Conservation (phyloP, 176 grass and related monocot species). For the Hyparrhenia diplandra region DNA sequence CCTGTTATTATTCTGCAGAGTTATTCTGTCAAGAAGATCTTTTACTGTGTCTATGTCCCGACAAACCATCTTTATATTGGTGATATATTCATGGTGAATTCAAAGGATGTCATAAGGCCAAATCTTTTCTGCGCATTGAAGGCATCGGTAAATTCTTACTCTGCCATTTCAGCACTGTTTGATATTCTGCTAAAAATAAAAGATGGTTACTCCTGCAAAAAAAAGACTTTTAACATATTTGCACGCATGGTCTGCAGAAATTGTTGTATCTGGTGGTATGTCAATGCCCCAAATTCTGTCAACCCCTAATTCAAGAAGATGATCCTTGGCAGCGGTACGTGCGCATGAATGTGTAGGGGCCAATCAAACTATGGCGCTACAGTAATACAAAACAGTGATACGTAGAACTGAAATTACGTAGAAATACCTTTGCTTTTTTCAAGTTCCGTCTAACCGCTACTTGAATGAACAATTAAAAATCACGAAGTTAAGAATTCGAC, state of each 20-base stretch:
- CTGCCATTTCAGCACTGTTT: not conserved
- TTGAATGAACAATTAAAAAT: too few relatives aligned
- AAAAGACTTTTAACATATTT: not conserved
- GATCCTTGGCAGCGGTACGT: too few relatives aligned
- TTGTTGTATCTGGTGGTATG: conserved; percentile 96
- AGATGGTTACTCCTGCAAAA: not conserved
- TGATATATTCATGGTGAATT: conserved; percentile 93
- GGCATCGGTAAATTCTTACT: conserved; percentile 66
- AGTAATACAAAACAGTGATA: too few relatives aligned
- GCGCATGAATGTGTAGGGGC: too few relatives aligned
- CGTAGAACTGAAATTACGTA: too few relatives aligned
- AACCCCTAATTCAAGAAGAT: conserved; percentile 65
- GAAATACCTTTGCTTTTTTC: too few relatives aligned
- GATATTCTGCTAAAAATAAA: conserved; percentile 3
- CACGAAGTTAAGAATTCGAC: too few relatives aligned
- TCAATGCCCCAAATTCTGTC: conserved; percentile 93
- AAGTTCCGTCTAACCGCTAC: too few relatives aligned
- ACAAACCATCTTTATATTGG: conserved; percentile 99
- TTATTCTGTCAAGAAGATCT: conserved; percentile 94
- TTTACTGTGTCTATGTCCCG: conserved; percentile 90
- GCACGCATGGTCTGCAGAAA: conserved; percentile 48
- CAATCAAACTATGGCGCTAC: too few relatives aligned
- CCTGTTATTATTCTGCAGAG: conserved; percentile 42
- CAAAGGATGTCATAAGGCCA: conserved; percentile 89
- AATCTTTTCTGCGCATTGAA: conserved; percentile 96